A percentile compares a stretch with the other conserved stretches of the same genome.
phyloP scores from a whole-genome alignment of 257 asterid species.

The Linaria vulgaris region DNA sequence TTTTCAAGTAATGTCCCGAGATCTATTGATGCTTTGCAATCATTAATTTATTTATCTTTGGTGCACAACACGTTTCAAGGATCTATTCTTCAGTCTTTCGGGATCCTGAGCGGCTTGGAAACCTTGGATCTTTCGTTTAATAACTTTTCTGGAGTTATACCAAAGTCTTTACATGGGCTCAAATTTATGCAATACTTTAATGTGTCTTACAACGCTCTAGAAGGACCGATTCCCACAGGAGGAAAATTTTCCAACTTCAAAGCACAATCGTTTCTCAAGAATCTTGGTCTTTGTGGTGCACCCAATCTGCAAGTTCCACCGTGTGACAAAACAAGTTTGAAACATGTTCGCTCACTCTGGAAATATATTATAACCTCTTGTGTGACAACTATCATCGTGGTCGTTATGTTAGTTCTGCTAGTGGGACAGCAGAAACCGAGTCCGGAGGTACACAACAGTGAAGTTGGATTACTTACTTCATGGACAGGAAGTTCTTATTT shows the following conservation, averaged over 20 bases:
- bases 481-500: conserved; percentile 30
- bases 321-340: conserved; percentile 18
- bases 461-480: not conserved
- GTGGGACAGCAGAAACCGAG: conserved; percentile 10
- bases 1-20: conserved; percentile 29
- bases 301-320: conserved; percentile 26
- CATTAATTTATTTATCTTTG: conserved; percentile 17
- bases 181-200: conserved; percentile 16
- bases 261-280: conserved; percentile 30
- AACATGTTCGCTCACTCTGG: not conserved
- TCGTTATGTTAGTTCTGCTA: not conserved
- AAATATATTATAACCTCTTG: conserved; percentile 23
- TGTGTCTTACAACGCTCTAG: conserved; percentile 31
- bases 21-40: conserved; percentile 16
- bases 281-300: conserved; percentile 30
- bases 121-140: conserved; percentile 27
- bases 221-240: conserved; percentile 34
- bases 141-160: conserved; percentile 31
- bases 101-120: conserved; percentile 25
- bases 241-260: conserved; percentile 32
- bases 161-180: conserved; percentile 25
- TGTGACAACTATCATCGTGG: not conserved
- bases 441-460: not conserved
- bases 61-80: conserved; percentile 31
- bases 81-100: conserved; percentile 29